Percentiles rank a stretch among this genome's conserved stretches.
Conservation (phyloP, 2,329 filamentous ascomycete genomes). For the Chaetomium globosum region DNA sequence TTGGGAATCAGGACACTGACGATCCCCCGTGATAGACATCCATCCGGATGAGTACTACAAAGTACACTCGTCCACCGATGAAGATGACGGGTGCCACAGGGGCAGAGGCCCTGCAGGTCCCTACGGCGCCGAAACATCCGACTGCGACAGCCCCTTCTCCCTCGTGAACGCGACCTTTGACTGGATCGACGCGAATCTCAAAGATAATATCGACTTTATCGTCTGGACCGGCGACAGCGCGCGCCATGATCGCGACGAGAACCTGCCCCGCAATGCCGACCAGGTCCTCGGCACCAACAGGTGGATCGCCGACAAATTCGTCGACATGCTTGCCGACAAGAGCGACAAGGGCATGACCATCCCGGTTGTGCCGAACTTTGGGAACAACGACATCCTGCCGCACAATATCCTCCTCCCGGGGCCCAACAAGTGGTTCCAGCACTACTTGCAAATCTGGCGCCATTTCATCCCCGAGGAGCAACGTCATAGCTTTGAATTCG, state of each 20-base stretch:
- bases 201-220: conserved; percentile 82
- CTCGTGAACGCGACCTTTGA: conserved; percentile 86
- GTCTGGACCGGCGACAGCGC: conserved; percentile 92
- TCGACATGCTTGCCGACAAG: conserved; percentile 67
- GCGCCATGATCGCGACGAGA: conserved; percentile 84
- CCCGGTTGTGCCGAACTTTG: conserved; percentile 85
- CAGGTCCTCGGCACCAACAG: conserved; percentile 81
- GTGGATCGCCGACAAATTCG: conserved; percentile 74
- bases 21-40: conserved; percentile 64
- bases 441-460: conserved; percentile 77
- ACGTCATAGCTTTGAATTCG: conserved; percentile 84
- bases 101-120: conserved; percentile 74
- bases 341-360: conserved; percentile 64
- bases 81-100: conserved; percentile 75
- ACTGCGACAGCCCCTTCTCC: conserved; percentile 81
- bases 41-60: conserved; percentile 91
- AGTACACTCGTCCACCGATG: conserved; percentile 69
- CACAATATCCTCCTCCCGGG: conserved; percentile 90
- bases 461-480: conserved; percentile 91
- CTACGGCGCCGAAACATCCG: conserved; percentile 82
- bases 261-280: conserved; percentile 70
- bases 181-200: conserved; percentile 80
- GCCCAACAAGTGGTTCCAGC: conserved; percentile 82
- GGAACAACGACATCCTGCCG: conserved; percentile 96
- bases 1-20: conserved; percentile 14